These are phyloP conservation scores for Lophium mytilinum DNA, from an alignment of 495 filamentous ascomycete species.

Conservation along the genomic window DNA sequence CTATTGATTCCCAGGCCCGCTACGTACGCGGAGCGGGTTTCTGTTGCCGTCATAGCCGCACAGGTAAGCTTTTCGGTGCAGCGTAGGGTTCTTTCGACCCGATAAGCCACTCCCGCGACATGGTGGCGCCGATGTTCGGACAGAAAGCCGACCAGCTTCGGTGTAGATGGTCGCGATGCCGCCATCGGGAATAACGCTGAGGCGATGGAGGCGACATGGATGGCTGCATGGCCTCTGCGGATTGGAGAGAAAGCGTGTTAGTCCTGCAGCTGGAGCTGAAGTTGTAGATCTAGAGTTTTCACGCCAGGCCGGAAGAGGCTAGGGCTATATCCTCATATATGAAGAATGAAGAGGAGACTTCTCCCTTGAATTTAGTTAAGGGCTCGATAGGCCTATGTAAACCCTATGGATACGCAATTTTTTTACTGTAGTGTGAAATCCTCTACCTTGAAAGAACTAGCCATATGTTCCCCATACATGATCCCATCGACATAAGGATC, in stretches of 20 bases:
- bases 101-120: not conserved
- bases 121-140: not conserved
- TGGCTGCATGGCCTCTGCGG: not conserved
- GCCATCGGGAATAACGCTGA: not conserved
- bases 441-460: not conserved
- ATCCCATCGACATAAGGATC: slow-evolving; percentile 4
- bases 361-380: not conserved
- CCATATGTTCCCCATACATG: not conserved
- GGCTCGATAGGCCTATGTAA: too few species aligned
- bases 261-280: too few species aligned
- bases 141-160: not conserved
- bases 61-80: slow-evolving; percentile 16
- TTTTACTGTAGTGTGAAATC: not conserved
- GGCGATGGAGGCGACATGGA: not conserved
- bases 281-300: not conserved
- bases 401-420: too few species aligned
- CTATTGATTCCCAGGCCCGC: not conserved
- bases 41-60: slow-evolving; percentile 16
- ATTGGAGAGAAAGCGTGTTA: too few species aligned
- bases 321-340: not conserved
- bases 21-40: not conserved
- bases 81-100: not conserved
- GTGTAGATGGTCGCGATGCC: not conserved
- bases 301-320: not conserved
- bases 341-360: not conserved